These are phyloP conservation scores for Ganoderma multipileum DNA, from an alignment of 1,284 basidiomycete genomes.

Conservation along the genomic window DNA sequence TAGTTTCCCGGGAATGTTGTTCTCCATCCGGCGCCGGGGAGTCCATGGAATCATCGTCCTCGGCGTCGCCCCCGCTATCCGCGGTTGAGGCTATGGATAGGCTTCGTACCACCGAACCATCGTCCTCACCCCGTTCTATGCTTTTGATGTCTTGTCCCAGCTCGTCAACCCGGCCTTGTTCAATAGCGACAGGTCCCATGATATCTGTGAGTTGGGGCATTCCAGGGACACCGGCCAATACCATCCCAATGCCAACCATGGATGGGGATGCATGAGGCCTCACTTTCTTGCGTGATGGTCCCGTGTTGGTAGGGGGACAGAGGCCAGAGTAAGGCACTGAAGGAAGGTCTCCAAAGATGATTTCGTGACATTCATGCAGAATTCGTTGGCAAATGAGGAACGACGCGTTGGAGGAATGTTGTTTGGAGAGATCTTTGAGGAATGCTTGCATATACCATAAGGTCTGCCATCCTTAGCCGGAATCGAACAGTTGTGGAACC, in stretches of 20 bases:
- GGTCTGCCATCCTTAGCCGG: conserved; percentile 62
- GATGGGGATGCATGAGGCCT: conserved; percentile 78
- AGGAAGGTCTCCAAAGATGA: conserved; percentile 93
- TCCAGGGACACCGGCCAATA: conserved; percentile 80
- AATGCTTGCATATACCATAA: conserved; percentile 98
- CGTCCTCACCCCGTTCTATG: conserved; percentile 54
- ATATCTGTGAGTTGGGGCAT: conserved; percentile 78
- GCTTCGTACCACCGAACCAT: conserved; percentile 34
- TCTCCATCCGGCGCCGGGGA: conserved; percentile 19
- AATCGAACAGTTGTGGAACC: conserved; percentile 18
- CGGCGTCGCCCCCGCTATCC: conserved; percentile 38
- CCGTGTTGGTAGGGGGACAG: conserved; percentile 52
- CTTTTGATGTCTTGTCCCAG: conserved; percentile 56
- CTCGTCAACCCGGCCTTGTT: conserved; percentile 82
- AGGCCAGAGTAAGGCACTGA: conserved; percentile 70
- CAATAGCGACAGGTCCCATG: conserved; percentile 86
- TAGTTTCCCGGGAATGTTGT: neutral
- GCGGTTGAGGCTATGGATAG: conserved; percentile 25
- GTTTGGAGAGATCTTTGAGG: conserved; percentile 82
- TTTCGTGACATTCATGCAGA: conserved; percentile 93
- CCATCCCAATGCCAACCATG: conserved; percentile 86
- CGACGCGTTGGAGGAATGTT: conserved; percentile 73
- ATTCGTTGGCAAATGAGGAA: conserved; percentile 95
- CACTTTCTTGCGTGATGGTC: conserved; percentile 67
- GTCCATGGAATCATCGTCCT: conserved; percentile 27